These are phyloP conservation scores for Galerina marginata DNA, from an alignment of 768 basidiomycete genomes.

Conservation along the genomic window DNA sequence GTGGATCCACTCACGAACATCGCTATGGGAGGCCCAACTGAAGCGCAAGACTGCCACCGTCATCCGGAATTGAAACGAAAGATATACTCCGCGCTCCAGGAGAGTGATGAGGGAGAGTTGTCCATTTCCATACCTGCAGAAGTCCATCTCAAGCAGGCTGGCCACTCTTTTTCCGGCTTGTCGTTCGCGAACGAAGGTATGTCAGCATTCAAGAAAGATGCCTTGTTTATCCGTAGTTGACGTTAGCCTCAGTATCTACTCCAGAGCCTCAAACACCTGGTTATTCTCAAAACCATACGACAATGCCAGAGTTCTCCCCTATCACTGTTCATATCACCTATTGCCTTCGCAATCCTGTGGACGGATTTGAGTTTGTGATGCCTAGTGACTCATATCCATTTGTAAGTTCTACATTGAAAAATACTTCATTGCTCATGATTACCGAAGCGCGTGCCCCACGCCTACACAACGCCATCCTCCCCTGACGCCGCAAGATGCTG, in stretches of 20 bases:
- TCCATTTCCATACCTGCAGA: constrained; percentile 86
- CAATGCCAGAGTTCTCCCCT: constrained; percentile 71
- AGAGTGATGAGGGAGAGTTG: constrained; percentile 93
- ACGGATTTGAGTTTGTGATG: constrained; percentile 84
- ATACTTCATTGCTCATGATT: constrained; percentile 15
- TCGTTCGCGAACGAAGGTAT: constrained; percentile 57
- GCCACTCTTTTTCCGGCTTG: constrained; percentile 46
- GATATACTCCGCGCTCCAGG: constrained; percentile 88
- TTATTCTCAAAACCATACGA: constrained; percentile 33
- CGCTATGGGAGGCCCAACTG: constrained; percentile 53
- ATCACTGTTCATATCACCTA: constrained; percentile 80
- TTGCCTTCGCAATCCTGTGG: constrained; percentile 79
- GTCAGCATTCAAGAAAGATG: constrained; percentile 1
- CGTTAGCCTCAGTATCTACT: constrained; percentile 58
- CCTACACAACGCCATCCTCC: constrained; percentile 85
- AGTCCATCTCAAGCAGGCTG: constrained; percentile 67
- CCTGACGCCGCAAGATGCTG: constrained; percentile 95
- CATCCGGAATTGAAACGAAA: constrained; percentile 94
- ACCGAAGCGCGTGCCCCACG: constrained; percentile 86
- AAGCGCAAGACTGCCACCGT: constrained; percentile 79
- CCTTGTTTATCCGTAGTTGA: not conserved
- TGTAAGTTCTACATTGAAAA: constrained; percentile 53
- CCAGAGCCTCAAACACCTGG: constrained; percentile 83
- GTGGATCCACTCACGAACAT: constrained; percentile 76
- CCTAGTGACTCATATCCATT: constrained; percentile 85